Evolutionary conservation across 176 grass and related monocot genomes (phyloP), one percentile per base, ranked within the genome.

Genomic region (Avena atlantica): DNA sequence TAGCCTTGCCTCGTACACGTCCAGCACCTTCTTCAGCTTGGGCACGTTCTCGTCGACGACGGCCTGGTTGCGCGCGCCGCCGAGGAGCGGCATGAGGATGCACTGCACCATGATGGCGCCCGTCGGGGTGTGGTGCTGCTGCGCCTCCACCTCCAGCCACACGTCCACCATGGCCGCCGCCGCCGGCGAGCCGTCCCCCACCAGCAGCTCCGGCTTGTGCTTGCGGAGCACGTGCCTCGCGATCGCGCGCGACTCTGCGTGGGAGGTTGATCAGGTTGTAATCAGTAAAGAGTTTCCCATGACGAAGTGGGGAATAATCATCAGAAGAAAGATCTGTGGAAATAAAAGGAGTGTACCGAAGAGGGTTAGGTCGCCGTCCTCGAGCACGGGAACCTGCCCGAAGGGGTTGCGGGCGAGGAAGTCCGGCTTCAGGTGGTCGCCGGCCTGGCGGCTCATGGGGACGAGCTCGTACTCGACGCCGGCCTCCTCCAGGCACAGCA

Each of bases 401-500:
- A 89, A 80, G 0, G 82, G 86, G 83, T 91, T 94, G 8, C 84
- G 52, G 55, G 87, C 87, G 74, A 94, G 81, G 87, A 87, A 81
- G 24, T 86, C 90, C 0, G 77, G 78, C 12, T 51, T 62, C 61
- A 40, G 86, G 70, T 80, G 65, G 81, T 92, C 89, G 76, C 63
- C 70, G 70, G 81, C 42, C 10, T 2, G 6, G n/a, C n/a, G 56
- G 89, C 51, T 75, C 58, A 90, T 83, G n/a, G 88, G 52, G 42
- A 92, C 88, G 82, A 89, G 29, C 29, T 90, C 61, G 42, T 92
- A 90, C 48, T 86, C 66, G 1, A 76, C 88, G 31, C 74, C 90
- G 49, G 85, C 83, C 86, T 95, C 90, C 93, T 92, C 86, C 79
- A 95, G 83, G 86, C 82, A 71, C 69, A 91, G 51, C 42, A 95